phyloP scores from a whole-genome alignment of 1,139 yeast genomes.

The Taphrina wiesneri region DNA sequence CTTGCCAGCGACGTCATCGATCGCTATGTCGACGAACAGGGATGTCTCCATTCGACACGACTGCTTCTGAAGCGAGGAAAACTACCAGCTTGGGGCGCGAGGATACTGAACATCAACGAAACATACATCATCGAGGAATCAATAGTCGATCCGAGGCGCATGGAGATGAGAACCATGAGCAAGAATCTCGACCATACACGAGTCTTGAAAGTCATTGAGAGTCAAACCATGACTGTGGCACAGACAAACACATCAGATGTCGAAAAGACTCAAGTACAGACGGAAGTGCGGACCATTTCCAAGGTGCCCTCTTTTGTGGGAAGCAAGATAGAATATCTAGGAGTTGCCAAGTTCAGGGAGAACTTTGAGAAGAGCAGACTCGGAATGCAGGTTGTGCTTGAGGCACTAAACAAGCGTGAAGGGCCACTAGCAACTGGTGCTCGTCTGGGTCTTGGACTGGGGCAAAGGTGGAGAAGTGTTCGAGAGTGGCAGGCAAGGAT shows the following conservation, averaged over 20 bases:
- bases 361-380: conserved; percentile 66
- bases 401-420: conserved; percentile 52
- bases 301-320: conserved; percentile 19
- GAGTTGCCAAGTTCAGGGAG: conserved; percentile 66
- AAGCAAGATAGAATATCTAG: conserved; percentile 70
- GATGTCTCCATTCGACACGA: conserved; percentile 70
- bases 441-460: conserved; percentile 25
- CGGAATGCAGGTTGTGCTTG: conserved; percentile 81
- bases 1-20: conserved; percentile 77
- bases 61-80: conserved; percentile 77
- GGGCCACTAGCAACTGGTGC: conserved; percentile 37
- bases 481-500: conserved; percentile 34
- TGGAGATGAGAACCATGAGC: conserved; percentile 67
- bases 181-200: conserved; percentile 83
- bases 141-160: conserved; percentile 63
- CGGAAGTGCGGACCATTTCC: conserved; percentile 16
- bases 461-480: conserved; percentile 30
- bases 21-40: conserved; percentile 58
- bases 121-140: conserved; percentile 79
- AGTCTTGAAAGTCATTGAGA: conserved; percentile 78
- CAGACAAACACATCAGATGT: conserved; percentile 49
- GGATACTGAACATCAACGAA: conserved; percentile 52
- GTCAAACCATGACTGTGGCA: conserved; percentile 54
- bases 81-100: conserved; percentile 76
- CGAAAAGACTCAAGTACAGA: conserved; percentile 42